These are phyloP conservation scores for Leucoagaricus sp. DNA, from an alignment of 1,284 basidiomycete genomes.

Conservation along the genomic window DNA sequence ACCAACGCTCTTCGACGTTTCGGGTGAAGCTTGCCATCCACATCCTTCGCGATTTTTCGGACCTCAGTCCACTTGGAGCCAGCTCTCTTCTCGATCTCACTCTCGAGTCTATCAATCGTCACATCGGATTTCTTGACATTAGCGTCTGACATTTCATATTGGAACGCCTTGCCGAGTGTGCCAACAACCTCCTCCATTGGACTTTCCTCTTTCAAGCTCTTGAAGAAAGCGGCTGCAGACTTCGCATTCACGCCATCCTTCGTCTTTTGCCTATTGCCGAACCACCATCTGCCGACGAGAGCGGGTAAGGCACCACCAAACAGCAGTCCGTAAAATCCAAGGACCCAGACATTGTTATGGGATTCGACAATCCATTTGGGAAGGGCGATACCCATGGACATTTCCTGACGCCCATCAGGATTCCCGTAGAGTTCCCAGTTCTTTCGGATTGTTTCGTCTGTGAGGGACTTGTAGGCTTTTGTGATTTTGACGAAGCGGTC, in stretches of 20 bases:
- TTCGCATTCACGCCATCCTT: slow-evolving; percentile 89
- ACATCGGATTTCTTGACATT: slow-evolving; percentile 33
- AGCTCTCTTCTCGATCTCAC: slow-evolving; percentile 49
- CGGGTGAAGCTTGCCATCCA: slow-evolving; percentile 34
- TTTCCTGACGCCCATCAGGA: slow-evolving; percentile 95
- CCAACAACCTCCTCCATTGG: slow-evolving; percentile 75
- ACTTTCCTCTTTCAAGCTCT: slow-evolving; percentile 80
- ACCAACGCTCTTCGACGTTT: slow-evolving; percentile 58
- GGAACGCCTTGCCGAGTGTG: slow-evolving; percentile 74
- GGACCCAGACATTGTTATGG: slow-evolving; percentile 89
- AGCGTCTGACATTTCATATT: slow-evolving; percentile 51
- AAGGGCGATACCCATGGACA: slow-evolving; percentile 95
- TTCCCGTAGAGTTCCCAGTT: slow-evolving; percentile 94
- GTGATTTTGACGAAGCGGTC: slow-evolving; percentile 92
- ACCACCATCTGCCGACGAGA: slow-evolving; percentile 98
- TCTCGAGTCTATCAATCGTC: slow-evolving; percentile 62
- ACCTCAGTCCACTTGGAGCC: slow-evolving; percentile 57
- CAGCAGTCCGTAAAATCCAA: slow-evolving; percentile 85
- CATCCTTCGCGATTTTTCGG: slow-evolving; percentile 35
- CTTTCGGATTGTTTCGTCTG: slow-evolving; percentile 90
- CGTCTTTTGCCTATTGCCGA: slow-evolving; percentile 87
- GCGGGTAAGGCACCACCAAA: slow-evolving; percentile 88
- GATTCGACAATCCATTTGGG: slow-evolving; percentile 94
- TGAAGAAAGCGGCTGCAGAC: slow-evolving; percentile 92
- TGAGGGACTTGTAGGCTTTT: slow-evolving; percentile 97